These are phyloP conservation scores for Hemileccinum impolitum DNA, from an alignment of 768 basidiomycete genomes.

Conservation along the genomic window DNA sequence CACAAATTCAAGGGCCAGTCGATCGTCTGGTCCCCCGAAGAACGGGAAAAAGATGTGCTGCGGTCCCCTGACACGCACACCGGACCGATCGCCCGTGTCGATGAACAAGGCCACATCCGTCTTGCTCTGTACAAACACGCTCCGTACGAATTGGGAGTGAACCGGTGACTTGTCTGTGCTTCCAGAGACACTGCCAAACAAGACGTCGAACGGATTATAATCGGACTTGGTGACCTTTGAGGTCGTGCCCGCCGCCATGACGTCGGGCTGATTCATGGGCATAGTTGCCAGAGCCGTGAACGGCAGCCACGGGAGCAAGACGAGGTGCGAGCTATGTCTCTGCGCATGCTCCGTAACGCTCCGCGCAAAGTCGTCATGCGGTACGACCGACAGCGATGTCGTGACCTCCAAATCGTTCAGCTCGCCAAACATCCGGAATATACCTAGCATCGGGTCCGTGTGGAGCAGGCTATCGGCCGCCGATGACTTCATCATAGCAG, in stretches of 20 bases:
- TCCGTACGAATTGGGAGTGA: slow-evolving; percentile 83
- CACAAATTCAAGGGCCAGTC: slow-evolving; percentile 80
- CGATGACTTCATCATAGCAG: slow-evolving; percentile 63
- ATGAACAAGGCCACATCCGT: slow-evolving; percentile 84
- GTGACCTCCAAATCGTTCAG: slow-evolving; percentile 64
- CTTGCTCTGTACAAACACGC: slow-evolving; percentile 67
- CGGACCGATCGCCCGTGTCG: slow-evolving; percentile 49
- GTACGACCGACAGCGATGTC: slow-evolving; percentile 69
- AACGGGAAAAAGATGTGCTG: slow-evolving; percentile 85
- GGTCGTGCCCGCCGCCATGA: background rate
- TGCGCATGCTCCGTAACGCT: slow-evolving; percentile 68
- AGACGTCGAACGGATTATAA: slow-evolving; percentile 67
- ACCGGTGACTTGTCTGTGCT: slow-evolving; percentile 41
- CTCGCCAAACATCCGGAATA: slow-evolving; percentile 75
- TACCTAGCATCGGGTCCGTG: slow-evolving; percentile 67
- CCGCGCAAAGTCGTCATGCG: slow-evolving; percentile 71
- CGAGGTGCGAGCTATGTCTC: slow-evolving; percentile 60
- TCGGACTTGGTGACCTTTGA: slow-evolving; percentile 16
- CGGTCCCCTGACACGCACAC: slow-evolving; percentile 24
- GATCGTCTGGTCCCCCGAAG: slow-evolving; percentile 92
- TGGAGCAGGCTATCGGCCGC: slow-evolving; percentile 62
- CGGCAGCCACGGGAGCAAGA: slow-evolving; percentile 81
- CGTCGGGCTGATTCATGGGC: slow-evolving; percentile 1
- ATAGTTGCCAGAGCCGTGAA: slow-evolving; percentile 23
- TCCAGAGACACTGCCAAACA: slow-evolving; percentile 41